phyloP scores from a whole-genome alignment of 31 red algal genomes.

The Pterothamnion heteromorphum region DNA sequence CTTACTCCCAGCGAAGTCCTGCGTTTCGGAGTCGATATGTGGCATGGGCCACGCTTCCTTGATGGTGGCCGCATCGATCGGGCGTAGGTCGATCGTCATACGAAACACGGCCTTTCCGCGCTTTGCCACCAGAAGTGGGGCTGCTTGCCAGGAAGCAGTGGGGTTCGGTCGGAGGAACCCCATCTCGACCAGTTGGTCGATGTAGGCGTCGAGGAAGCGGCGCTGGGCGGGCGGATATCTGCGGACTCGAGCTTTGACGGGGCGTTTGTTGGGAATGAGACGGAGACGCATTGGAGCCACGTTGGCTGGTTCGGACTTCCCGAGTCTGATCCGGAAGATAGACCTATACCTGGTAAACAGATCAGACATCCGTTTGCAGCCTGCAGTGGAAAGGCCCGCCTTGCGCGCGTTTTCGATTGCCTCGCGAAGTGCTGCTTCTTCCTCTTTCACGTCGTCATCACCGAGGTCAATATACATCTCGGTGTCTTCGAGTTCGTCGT shows the following conservation, averaged over 20 bases:
- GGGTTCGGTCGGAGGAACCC: neutral
- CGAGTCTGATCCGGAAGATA: too few species aligned
- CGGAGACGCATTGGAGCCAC: neutral
- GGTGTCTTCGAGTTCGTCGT: neutral
- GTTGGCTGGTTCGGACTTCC: neutral
- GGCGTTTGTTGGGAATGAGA: neutral
- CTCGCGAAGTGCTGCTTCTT: neutral
- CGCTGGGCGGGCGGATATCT: neutral
- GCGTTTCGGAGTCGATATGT: neutral
- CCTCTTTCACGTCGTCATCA: neutral
- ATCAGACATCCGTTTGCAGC: neutral
- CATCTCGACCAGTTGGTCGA: slow-evolving; percentile 21
- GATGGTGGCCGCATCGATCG: slow-evolving; percentile 16
- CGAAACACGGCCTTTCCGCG: slow-evolving; percentile 1
- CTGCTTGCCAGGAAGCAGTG: neutral
- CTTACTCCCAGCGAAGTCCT: neutral
- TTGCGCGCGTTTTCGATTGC: neutral
- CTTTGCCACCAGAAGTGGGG: slow-evolving; percentile 25
- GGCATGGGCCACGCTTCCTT: neutral
- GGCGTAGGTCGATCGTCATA: slow-evolving; percentile 6
- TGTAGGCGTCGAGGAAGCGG: neutral
- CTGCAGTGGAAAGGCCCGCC: too few species aligned
- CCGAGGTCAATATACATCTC: neutral
- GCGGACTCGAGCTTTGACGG: neutral
- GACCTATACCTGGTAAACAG: too few species aligned